Base-by-base conservation (phyloP, 2,329 filamentous ascomycete genomes). In the Blumeriella jaapii region DNA sequence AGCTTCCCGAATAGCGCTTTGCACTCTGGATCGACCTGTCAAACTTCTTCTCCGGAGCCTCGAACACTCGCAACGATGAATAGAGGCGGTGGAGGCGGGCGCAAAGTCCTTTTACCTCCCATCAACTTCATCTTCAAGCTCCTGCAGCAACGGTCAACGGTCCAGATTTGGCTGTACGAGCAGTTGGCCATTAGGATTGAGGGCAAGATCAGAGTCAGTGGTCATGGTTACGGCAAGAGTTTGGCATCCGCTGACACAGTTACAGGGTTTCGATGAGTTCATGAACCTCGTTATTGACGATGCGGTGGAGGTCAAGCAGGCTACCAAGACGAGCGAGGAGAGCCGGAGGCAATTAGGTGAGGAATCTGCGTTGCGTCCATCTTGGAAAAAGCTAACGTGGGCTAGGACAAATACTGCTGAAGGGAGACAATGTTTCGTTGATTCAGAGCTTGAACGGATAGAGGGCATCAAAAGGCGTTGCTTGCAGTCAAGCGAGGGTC, bases 271-370 rank as follows among this genome's bases (percentile, higher is more conserved):
- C 50, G 91, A 98, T 59, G 91, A 98, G 61, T 98, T 96, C 65
- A 95, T 98, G 87, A 98, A 98, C 64, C 68, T 98, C 31, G 91
- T 96, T 24, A 73, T 94, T 48, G 91, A 98, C 55, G 86, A 98
- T 52, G 91, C 91, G 18, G 76, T 95, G 38, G 89, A 96, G 62
- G 86, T 98, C 28, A 82, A 79, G 59, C 73, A 85, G 55, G 68
- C 83, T 36, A 86, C 82, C 44, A 93, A 93, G 67, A 77, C 74
- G 11, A 79, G 82, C 26, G 75, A 79, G 48, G 87, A 93, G 62
- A 77, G 74, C 48, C 72, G 87, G 58, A 77, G 83, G 60, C 68
- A 76, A 27, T 60, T 95, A 34, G 89, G 87, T 93, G 69, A n/a
- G n/a, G 69, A n/a, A 24, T 24, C 3, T 24, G 22, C 4, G 7